Evolutionary conservation across 177 flowering plant species (phyloP), one percentile per base, ranked within the genome.

Genomic region (Telopea speciosissima): DNA sequence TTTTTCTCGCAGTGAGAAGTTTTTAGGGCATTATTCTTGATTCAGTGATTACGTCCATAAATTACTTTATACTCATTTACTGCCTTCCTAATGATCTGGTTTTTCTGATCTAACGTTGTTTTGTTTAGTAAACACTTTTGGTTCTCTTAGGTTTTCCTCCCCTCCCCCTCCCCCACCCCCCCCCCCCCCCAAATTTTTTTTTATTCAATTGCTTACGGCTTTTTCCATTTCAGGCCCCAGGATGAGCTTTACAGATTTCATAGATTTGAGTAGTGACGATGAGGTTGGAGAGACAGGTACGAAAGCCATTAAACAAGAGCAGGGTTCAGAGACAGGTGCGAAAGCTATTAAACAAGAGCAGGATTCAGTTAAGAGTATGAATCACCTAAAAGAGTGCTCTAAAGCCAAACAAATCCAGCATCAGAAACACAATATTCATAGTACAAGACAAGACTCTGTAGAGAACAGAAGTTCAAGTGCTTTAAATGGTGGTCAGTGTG

Each of bases 211-310:
- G 36, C 28, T 36, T 25, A 23, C 36, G 8, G 60, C 36, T 45
- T 22, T 17, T 67, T 71, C 58, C 36, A 36, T 75, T 72, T 67
- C 70, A 72, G 81, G 62, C 78, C 49, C 66, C 45, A 73, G 71
- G 76, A 85, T 86, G 88, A 78, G 78, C 66, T 70, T 54, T 54
- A 13, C 74, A 22, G 81, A 77, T 21, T 11, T 78, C 3, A 72
- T 84, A 70, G 83, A 84, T 75, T 74, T 84, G 66, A 73, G 75
- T 67, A 84, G 90, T 76, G 85, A 80, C 65, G 82, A 78, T 62
- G 88, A 79, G 71, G 73, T 25, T 70, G 83, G 63, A 62, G 75
- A 74, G 63, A 70, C 69, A 62, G 70, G 66, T 36, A 72, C 74
- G 68, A 78, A 76, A 68, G 66, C 73, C 72, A 74, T 85, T 69